Percentiles rank a stretch among this genome's conserved stretches.
These are phyloP conservation scores for Pulveroboletus sp. DNA, from an alignment of 768 basidiomycete species.

Conservation along the genomic window DNA sequence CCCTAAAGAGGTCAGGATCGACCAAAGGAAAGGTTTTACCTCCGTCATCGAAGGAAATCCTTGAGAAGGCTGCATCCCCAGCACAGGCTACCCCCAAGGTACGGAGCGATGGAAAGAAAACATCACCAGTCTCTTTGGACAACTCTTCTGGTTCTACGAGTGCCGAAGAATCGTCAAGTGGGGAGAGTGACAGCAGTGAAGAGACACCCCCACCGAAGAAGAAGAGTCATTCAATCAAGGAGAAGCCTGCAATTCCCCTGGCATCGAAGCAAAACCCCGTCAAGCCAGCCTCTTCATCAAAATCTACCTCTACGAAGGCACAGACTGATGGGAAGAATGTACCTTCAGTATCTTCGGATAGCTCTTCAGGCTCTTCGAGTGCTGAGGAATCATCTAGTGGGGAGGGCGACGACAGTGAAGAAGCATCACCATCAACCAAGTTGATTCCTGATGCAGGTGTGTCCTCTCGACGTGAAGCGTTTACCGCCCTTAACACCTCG, in stretches of 20 bases:
- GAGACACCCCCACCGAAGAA: not conserved
- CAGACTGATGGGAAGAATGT: too few species aligned
- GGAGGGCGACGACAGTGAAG: not conserved
- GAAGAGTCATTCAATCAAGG: too few species aligned
- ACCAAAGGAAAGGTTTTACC: slow-evolving; percentile 23
- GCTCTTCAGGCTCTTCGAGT: slow-evolving; percentile 6
- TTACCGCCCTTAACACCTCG: not conserved
- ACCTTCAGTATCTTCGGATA: not conserved
- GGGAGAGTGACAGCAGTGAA: slow-evolving; percentile 6
- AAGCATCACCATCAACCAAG: slow-evolving; percentile 37
- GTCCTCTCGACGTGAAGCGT: not conserved
- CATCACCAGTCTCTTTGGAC: not conserved
- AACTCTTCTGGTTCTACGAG: slow-evolving; percentile 21
- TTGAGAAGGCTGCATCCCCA: slow-evolving; percentile 37
- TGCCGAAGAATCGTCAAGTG: slow-evolving; percentile 6
- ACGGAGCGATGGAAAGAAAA: slow-evolving; percentile 1
- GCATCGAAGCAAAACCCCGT: too few species aligned
- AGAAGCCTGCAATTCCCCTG: too few species aligned
- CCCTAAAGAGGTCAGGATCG: slow-evolving; percentile 31
- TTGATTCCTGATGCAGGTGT: slow-evolving; percentile 34
- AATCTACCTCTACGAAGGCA: too few species aligned
- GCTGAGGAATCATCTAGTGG: slow-evolving; percentile 14
- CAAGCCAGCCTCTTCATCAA: too few species aligned
- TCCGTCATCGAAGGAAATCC: slow-evolving; percentile 39
- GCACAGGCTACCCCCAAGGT: slow-evolving; percentile 15